These are phyloP conservation scores for Euryodendron excelsum DNA, from an alignment of 148 eudicot genomes.

Conservation along the genomic window DNA sequence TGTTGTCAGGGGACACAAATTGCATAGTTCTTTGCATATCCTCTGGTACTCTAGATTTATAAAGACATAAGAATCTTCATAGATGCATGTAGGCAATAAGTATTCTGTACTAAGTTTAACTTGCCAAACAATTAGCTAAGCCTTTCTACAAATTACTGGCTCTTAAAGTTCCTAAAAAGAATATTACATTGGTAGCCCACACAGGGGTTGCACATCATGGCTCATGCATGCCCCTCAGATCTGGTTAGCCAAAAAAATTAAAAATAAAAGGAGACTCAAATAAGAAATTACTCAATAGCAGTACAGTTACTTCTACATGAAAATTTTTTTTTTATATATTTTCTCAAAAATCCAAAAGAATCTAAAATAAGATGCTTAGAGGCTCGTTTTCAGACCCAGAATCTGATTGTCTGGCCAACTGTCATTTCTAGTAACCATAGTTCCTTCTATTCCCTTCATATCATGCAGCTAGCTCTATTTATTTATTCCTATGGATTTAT, in stretches of 20 bases:
- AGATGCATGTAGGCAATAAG: neutral
- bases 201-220: neutral
- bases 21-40: neutral
- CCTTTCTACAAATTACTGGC: no score
- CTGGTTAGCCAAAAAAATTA: no score
- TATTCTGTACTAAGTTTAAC: neutral
- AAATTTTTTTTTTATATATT: no score
- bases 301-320: no score
- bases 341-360: no score
- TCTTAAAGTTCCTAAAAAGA: neutral
- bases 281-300: no score
- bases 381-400: neutral
- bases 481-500: neutral
- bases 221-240: no score
- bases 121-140: neutral
- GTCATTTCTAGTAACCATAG: no score
- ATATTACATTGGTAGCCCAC: no score
- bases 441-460: neutral
- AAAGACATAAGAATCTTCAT: neutral
- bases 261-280: no score
- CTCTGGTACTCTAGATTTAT: neutral
- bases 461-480: neutral
- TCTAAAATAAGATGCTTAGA: neutral
- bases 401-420: neutral
- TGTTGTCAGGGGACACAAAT: neutral